Percentiles rank a stretch among this genome's conserved stretches.
Evolutionary conservation across 2,329 filamentous ascomycete species (phyloP).

Genomic region (Trichophaea hybrida): DNA sequence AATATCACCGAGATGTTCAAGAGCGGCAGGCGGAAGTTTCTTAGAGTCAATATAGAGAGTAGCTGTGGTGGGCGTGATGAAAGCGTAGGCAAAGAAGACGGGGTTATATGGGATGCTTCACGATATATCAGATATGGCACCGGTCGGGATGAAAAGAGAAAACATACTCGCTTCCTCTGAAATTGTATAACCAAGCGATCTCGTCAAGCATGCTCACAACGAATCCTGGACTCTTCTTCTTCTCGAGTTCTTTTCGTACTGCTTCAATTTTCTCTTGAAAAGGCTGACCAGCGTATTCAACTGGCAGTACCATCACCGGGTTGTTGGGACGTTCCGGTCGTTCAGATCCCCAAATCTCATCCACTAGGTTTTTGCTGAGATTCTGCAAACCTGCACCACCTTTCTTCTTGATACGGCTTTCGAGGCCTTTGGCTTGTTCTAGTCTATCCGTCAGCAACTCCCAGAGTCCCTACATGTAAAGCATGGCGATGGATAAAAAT

Average conservation of each 20-base stretch:
- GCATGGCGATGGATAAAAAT: not conserved
- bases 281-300: slow-evolving; percentile 66
- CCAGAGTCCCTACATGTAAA: not conserved
- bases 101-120: slow-evolving; percentile 81
- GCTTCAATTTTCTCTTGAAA: slow-evolving; percentile 72
- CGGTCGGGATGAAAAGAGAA: not conserved
- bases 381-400: slow-evolving; percentile 64
- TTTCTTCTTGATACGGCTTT: slow-evolving; percentile 73
- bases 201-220: slow-evolving; percentile 93
- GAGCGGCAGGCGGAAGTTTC: slow-evolving; percentile 57
- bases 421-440: slow-evolving; percentile 57
- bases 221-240: slow-evolving; percentile 75
- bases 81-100: slow-evolving; percentile 93
- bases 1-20: slow-evolving; percentile 52
- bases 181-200: slow-evolving; percentile 95
- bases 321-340: slow-evolving; percentile 63
- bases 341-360: slow-evolving; percentile 66
- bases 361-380: slow-evolving; percentile 72
- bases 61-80: slow-evolving; percentile 61
- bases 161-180: slow-evolving; percentile 67
- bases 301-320: slow-evolving; percentile 54
- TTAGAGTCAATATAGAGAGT: slow-evolving; percentile 72
- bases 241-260: slow-evolving; percentile 77
- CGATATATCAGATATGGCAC: not conserved
- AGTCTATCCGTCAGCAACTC: slow-evolving; percentile 33